A percentile compares a stretch with the other conserved stretches of the same genome.
Evolutionary conservation across 2,329 filamentous ascomycete species (phyloP).

Genomic region (Lachnellula arida): DNA sequence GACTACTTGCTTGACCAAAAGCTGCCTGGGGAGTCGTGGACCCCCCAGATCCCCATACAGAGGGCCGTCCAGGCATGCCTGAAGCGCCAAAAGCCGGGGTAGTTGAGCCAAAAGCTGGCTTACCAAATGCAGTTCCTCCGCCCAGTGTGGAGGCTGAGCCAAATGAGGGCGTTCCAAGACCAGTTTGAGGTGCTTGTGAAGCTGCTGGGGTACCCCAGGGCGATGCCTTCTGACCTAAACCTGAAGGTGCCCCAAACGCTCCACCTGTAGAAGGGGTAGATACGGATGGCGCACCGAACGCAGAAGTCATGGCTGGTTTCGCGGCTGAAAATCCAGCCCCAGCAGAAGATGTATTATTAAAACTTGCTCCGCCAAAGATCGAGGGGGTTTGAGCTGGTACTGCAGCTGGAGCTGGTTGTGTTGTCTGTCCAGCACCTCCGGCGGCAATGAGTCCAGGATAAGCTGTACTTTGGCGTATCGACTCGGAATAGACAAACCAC

Average conservation of each 20-base stretch:
- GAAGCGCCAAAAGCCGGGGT: constrained; percentile 28
- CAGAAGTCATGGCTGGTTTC: constrained; percentile 32
- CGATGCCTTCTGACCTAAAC: constrained; percentile 47
- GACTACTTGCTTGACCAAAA: constrained; percentile 53
- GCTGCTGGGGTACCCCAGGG: constrained; percentile 43
- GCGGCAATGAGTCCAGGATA: constrained; percentile 65
- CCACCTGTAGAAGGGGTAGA: constrained; percentile 29
- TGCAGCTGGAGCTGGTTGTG: constrained; percentile 20
- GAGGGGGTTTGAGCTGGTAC: constrained; percentile 1
- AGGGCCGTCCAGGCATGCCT: constrained; percentile 43
- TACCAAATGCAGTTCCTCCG: constrained; percentile 10
- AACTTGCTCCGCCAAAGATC: constrained; percentile 7
- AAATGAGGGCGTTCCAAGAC: constrained; percentile 45
- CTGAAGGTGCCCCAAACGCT: constrained; percentile 34
- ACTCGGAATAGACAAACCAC: constrained; percentile 90
- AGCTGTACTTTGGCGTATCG: constrained; percentile 66
- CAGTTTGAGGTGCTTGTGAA: constrained; percentile 30
- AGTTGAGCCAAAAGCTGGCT: constrained; percentile 21
- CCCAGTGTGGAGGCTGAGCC: constrained; percentile 34
- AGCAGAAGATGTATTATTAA: not conserved
- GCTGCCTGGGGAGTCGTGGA: constrained; percentile 33
- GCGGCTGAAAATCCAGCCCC: constrained; percentile 26
- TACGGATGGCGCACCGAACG: constrained; percentile 31
- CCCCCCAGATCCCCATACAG: constrained; percentile 47
- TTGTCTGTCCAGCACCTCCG: constrained; percentile 18